phyloP scores from a whole-genome alignment of 1,284 basidiomycete species.

The Pyrrhoderma noxium region DNA sequence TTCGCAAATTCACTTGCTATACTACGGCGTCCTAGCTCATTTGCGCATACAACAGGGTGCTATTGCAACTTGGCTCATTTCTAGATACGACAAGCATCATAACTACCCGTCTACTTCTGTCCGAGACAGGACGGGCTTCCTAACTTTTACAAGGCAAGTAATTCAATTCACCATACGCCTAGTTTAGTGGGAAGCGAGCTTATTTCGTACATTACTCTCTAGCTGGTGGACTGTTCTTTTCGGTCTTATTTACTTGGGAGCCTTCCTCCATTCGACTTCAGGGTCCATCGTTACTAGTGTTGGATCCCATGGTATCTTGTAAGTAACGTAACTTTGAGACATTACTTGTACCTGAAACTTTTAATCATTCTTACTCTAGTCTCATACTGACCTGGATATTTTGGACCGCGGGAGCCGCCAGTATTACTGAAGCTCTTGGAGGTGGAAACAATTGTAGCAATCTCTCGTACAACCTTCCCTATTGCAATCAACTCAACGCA shows the following conservation, averaged over 20 bases:
- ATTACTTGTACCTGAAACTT: slow-evolving; percentile 1
- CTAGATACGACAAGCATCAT: slow-evolving; percentile 47
- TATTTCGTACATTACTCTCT: not conserved
- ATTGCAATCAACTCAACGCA: slow-evolving; percentile 62
- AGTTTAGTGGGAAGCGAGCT: slow-evolving; percentile 21
- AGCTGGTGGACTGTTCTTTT: slow-evolving; percentile 56
- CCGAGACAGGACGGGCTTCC: slow-evolving; percentile 54
- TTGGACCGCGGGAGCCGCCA: slow-evolving; percentile 61
- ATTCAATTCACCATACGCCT: no score
- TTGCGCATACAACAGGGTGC: slow-evolving; percentile 37
- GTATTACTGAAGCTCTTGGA: slow-evolving; percentile 55
- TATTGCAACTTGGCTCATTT: slow-evolving; percentile 61
- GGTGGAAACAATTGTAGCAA: slow-evolving; percentile 59
- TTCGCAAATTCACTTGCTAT: slow-evolving; percentile 22
- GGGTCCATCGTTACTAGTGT: slow-evolving; percentile 51
- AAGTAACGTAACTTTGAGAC: slow-evolving; percentile 6
- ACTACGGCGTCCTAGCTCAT: no score
- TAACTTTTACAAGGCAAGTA: slow-evolving; percentile 42
- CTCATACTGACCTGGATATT: slow-evolving; percentile 61
- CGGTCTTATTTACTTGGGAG: slow-evolving; percentile 40
- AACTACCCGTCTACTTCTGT: slow-evolving; percentile 44
- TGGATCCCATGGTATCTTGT: slow-evolving; percentile 57
- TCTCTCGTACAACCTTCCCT: slow-evolving; percentile 36
- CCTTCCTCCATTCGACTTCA: slow-evolving; percentile 44
- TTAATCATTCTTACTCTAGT: slow-evolving; percentile 34